These are phyloP conservation scores for Guillardia theta DNA, from an alignment of 78 protist species.

Conservation along the genomic window DNA sequence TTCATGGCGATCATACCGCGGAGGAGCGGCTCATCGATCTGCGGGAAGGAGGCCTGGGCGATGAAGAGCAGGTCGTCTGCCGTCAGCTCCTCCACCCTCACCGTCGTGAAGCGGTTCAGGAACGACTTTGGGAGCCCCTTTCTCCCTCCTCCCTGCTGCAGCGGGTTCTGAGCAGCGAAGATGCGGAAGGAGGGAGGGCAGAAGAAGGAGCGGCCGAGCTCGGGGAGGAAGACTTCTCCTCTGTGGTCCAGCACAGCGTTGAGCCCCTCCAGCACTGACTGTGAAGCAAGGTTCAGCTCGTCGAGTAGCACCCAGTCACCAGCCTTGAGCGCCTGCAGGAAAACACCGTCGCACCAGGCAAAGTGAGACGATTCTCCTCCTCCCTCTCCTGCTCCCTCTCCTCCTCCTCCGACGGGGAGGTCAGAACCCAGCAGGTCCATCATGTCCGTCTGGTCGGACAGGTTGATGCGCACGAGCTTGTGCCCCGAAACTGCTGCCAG, in stretches of 20 bases:
- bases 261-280: slow-evolving; percentile 99
- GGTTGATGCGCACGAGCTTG: slow-evolving; percentile 92
- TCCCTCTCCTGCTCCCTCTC: slow-evolving; percentile 55
- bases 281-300: slow-evolving; percentile 99
- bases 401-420: slow-evolving; percentile 92
- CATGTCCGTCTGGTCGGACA: slow-evolving; percentile 99
- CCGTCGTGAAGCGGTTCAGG: slow-evolving; percentile 96
- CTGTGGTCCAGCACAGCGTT: slow-evolving; percentile 98
- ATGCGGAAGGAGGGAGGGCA: slow-evolving; percentile 82
- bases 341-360: slow-evolving; percentile 82
- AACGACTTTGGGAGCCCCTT: slow-evolving; percentile 96
- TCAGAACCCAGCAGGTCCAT: slow-evolving; percentile 97
- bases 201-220: slow-evolving; percentile 77
- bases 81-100: slow-evolving; percentile 69
- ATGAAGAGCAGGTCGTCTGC: slow-evolving; percentile 76
- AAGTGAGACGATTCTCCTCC: too few species aligned
- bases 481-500: slow-evolving; percentile 53
- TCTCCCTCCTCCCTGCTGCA: slow-evolving; percentile 96
- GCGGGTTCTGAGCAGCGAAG: slow-evolving; percentile 97
- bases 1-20: neutral
- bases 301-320: slow-evolving; percentile 87
- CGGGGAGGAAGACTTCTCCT: slow-evolving; percentile 89
- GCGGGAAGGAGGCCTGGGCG: slow-evolving; percentile 54
- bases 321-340: slow-evolving; percentile 72
- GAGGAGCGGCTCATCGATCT: slow-evolving; percentile 2